Percentiles rank a stretch among this genome's conserved stretches.
phyloP scores from a whole-genome alignment of 441 rosid species.

The Adansonia gregorii region DNA sequence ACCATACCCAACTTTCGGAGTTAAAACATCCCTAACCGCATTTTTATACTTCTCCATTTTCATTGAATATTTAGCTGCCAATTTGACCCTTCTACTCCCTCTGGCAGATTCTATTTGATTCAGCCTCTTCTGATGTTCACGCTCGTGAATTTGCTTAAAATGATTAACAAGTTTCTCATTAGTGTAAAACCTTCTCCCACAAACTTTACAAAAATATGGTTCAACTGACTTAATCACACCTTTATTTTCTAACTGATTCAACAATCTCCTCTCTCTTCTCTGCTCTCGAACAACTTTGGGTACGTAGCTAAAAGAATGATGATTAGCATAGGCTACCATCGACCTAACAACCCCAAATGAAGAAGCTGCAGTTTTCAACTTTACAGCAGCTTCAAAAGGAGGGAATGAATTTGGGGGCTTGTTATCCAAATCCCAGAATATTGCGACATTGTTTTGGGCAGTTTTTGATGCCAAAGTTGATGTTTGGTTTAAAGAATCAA shows the following conservation, averaged over 20 bases:
- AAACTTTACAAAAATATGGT: constrained; percentile 55
- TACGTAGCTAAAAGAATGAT: constrained; percentile 60
- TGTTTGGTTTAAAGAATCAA: constrained; percentile 34
- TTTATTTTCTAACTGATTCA: constrained; percentile 62
- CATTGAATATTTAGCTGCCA: constrained; percentile 70
- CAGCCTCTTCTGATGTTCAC: constrained; percentile 73
- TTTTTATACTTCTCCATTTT: constrained; percentile 82
- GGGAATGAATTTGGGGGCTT: constrained; percentile 70
- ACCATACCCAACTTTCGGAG: constrained; percentile 72
- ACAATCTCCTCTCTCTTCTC: constrained; percentile 56
- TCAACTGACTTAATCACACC: constrained; percentile 58
- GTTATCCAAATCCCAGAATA: constrained; percentile 89
- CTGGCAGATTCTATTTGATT: constrained; percentile 77
- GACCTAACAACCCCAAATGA: constrained; percentile 62
- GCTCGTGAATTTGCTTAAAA: constrained; percentile 81
- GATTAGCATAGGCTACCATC: constrained; percentile 72
- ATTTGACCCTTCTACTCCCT: constrained; percentile 72
- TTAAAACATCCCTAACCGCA: constrained; percentile 57
- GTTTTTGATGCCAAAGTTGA: constrained; percentile 30
- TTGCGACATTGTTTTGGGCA: constrained; percentile 46
- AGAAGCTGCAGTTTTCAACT: constrained; percentile 64
- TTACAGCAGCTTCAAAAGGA: constrained; percentile 73
- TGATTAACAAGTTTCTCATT: constrained; percentile 70
- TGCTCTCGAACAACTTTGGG: constrained; percentile 57
- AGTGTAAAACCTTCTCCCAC: constrained; percentile 64